Base-by-base conservation (phyloP, 176 grass and related monocot genomes). In the Oryza glaberrima region DNA sequence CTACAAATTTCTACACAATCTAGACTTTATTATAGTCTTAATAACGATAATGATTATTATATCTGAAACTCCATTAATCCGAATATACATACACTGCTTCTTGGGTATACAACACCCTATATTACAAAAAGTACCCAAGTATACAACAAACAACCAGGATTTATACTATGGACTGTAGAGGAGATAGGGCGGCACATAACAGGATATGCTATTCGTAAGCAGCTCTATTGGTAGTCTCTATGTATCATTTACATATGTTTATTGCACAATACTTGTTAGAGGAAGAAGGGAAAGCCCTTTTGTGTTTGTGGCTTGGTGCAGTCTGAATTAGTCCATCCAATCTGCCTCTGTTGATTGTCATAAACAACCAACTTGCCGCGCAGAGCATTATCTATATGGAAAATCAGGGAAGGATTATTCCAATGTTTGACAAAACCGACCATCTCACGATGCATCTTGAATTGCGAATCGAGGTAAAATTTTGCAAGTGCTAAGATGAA, bases 301-400 rank as follows among this genome's bases (percentile, higher is more conserved):
- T 87, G 47, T 66, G 87, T 84, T 73, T 94, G 86, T 49, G 91
- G 88, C 69, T 88, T 89, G 23, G 49, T 26, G 67, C 97, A 99
- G 9, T 90, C 86, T 70, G 97, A 99, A 69, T 89, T 81, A 60
- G 77, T 81, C 97, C 97, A 99, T 52, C 97, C 97, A 82, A 96
- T 89, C 90, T 88, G 90, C 63, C 79, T 87, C 81, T 88, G 88
- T 73, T 89, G 70, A 86, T 99, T 99, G 70, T 99, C 94, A 52
- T 96, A 96, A 75, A 99, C 87, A 68, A 99, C 88, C 38, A 99
- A 81, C 79, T 99, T 99, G 70, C 97, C 97, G 12, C 91, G 93
- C 64, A 99, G 91, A 73, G 97, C 96, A 79, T 96, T 88, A 89
- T 96, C 97, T 99, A 54, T 83, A 89, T 83, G 68, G 41, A 73